Conservation (phyloP, 1,284 basidiomycete species). For the Gomphus bonarii region DNA sequence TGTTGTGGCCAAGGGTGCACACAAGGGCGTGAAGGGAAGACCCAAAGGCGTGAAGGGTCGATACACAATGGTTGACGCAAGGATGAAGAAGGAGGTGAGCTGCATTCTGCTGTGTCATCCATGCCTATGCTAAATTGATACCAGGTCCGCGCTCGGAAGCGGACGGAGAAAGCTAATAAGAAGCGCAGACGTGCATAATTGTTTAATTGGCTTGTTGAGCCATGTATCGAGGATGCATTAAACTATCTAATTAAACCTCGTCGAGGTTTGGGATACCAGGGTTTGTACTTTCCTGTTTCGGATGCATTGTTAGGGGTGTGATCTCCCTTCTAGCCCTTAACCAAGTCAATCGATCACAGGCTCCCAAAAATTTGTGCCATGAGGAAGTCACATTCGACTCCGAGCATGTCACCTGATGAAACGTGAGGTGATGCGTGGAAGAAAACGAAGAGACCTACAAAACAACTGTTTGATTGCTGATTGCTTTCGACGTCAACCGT, state of each 20-base stretch:
- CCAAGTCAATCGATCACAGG: slow-evolving; percentile 39
- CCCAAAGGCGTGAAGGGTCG: slow-evolving; percentile 94
- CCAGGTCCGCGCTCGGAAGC: slow-evolving; percentile 62
- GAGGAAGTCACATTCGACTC: slow-evolving; percentile 27
- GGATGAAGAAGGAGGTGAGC: slow-evolving; percentile 76
- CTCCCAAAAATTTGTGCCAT: slow-evolving; percentile 43
- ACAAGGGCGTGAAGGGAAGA: slow-evolving; percentile 85
- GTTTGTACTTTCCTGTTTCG: not conserved
- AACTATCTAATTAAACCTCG: not conserved
- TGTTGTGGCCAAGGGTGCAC: slow-evolving; percentile 86
- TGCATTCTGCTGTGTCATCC: not conserved
- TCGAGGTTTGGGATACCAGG: not conserved
- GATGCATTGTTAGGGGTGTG: not conserved
- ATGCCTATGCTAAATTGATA: slow-evolving; percentile 9
- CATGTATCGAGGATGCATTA: not conserved
- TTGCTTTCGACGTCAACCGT: slow-evolving; percentile 45
- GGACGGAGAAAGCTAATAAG: slow-evolving; percentile 54
- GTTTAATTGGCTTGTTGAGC: not conserved
- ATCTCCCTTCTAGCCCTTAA: slow-evolving; percentile 16
- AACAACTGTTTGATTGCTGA: slow-evolving; percentile 39
- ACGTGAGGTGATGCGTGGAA: not conserved
- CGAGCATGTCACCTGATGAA: slow-evolving; percentile 35
- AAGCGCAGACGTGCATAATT: slow-evolving; percentile 30
- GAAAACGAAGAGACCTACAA: slow-evolving; percentile 30
- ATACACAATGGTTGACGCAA: slow-evolving; percentile 85